Evolutionary conservation across 768 basidiomycete species (phyloP), one percentile per base, ranked within the genome.

Genomic region (Amyloporia xantha): DNA sequence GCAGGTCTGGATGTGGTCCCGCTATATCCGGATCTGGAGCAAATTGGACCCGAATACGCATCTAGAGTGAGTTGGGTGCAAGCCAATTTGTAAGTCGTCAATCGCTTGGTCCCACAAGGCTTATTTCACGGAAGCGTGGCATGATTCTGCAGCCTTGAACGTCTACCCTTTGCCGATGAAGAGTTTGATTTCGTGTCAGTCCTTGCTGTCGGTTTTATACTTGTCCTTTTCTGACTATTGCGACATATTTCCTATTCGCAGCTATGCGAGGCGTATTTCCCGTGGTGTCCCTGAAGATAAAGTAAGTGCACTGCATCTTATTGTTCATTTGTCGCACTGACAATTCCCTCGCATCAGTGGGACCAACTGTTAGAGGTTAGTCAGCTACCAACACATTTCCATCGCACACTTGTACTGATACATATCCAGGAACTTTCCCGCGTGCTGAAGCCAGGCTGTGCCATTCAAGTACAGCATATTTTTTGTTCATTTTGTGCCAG

Each of bases 141-240:
- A 47, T 47, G 58, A 36, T 42, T 27, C 24, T 40, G 20, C 41
- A 86, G 85, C 61, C 68, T 89, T 21, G 82, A 86, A 48, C 70
- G 71, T 0, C 73, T 89, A 45, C 85, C 86, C 0, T 89, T 89
- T 59, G 73, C 73, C 6, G 72, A 80, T 53, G 81, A 80, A 26
- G 81, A 86, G 59, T 89, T 89, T 59, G 86, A 89, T 61, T 86
- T 77, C 61, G 81, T 88, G 82, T 86, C 66, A 60, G 82, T 67
- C 17, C 7, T 26, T 39, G 15, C 45, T 25, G 27, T 10, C 24
- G 45, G 28, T 25, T n/a, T 35, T 28, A 28, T 19, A 15, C 27
- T 9, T n/a, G 33, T 21, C 43, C 21, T n/a, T 25, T 6, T 47
- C 9, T 7, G 7, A 15, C 46, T 26, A 46, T 46, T 54, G 47